Conservation (phyloP, 2,329 filamentous ascomycete species). For the Parascedosporium putredinis region DNA sequence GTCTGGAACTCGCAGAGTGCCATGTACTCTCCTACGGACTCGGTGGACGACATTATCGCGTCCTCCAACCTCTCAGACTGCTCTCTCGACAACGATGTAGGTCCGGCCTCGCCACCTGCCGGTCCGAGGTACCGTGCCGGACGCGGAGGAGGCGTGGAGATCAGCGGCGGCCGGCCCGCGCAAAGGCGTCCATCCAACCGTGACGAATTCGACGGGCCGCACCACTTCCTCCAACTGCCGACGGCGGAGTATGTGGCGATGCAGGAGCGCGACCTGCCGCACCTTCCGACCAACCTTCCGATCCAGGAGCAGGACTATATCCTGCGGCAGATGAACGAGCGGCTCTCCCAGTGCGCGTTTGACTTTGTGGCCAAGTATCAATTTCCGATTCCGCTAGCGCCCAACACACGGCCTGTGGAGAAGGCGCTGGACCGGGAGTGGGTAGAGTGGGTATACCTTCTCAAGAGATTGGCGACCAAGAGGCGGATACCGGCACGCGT, state of each 20-base stretch:
- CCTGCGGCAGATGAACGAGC: slow-evolving; percentile 70
- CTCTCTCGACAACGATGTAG: slow-evolving; percentile 40
- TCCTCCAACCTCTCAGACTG: slow-evolving; percentile 53
- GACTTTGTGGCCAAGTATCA: slow-evolving; percentile 88
- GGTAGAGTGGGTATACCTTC: slow-evolving; percentile 84
- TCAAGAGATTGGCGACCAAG: slow-evolving; percentile 79
- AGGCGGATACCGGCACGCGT: slow-evolving; percentile 74
- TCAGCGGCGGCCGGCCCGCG: neutral
- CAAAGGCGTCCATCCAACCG: slow-evolving; percentile 68
- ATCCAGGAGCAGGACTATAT: slow-evolving; percentile 79
- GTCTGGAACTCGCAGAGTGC: slow-evolving; percentile 5
- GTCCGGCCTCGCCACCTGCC: slow-evolving; percentile 24
- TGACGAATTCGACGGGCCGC: slow-evolving; percentile 82
- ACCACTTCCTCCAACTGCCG: slow-evolving; percentile 69
- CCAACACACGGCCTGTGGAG: slow-evolving; percentile 70
- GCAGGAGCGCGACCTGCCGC: slow-evolving; percentile 70
- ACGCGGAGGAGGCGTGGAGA: slow-evolving; percentile 10
- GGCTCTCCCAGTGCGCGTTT: slow-evolving; percentile 75
- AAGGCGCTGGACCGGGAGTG: slow-evolving; percentile 71
- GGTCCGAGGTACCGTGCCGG: slow-evolving; percentile 9
- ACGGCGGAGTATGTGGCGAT: slow-evolving; percentile 60
- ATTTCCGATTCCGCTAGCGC: slow-evolving; percentile 75
- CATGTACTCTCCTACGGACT: slow-evolving; percentile 44
- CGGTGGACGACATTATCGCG: slow-evolving; percentile 46
- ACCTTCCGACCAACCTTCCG: slow-evolving; percentile 71